Base-by-base conservation (phyloP, 1,284 basidiomycete species). In the Caloboletus firmus region DNA sequence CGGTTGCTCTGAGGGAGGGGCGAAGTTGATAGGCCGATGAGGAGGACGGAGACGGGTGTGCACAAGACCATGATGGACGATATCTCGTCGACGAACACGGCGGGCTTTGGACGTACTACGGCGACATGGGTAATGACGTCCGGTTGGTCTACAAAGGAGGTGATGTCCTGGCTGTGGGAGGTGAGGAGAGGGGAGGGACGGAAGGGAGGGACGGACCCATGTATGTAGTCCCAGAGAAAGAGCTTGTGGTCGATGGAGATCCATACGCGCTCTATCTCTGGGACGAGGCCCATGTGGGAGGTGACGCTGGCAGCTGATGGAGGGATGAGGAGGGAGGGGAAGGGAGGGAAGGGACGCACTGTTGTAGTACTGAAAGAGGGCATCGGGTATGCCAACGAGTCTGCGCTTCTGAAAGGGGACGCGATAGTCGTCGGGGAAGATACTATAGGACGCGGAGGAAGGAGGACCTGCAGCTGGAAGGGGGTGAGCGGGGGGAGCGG, bases 181-280 rank as follows among this genome's bases (percentile, higher is more conserved):
- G 45, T 61, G 31, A 52, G 28, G 50, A 51, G 31, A 50, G 24
- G 36, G 20, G 22, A 30, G 34, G 30, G 41, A 26, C 15, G 26
- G 5, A 11, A 24, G 24, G 26, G 30, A 41, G 5, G 17, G 32
- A 78, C 85, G 58, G 64, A 93, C 88, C 92, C 92, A 66, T 97
- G 92, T 47, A 87, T 77, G 72, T 98, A 99, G 72, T 98, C 93
- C 97, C 97, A 99, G 28, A 99, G 77, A 67, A 97, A 94, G 39
- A 99, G 79, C 64, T 93, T 91, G 71, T 96, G 89, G 76, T 98
- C 94, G 58, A 98, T 89, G 11, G 93, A 89, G 62, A 98, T 91
- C 93, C 95, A 99, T 0, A 93, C 95, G 47, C 95, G 83, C 62
- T 94, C 93, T 59, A 99, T 93, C 63, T 95, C 92, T 31, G 95